A percentile compares a stretch with the other conserved stretches of the same genome.
Conservation (phyloP, 768 basidiomycete species). For the Mycena albidolilacea region DNA sequence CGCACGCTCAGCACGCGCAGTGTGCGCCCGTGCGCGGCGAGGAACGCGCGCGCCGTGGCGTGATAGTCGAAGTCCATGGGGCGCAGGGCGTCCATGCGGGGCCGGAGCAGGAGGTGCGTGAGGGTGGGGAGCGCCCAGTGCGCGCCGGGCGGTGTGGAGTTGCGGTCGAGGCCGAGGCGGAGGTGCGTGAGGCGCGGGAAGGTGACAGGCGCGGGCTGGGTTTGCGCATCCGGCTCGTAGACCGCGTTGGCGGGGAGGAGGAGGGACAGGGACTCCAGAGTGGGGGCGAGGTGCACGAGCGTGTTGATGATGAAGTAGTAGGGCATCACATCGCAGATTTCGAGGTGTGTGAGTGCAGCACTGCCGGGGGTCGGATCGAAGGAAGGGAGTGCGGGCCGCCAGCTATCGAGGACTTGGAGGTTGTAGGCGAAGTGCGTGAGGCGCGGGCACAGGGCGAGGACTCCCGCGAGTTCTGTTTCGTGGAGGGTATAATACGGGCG, state of each 20-base stretch:
- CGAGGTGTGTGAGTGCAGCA: not conserved
- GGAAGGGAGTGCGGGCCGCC: not conserved
- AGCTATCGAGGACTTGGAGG: not conserved
- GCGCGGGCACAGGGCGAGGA: constrained; percentile 24
- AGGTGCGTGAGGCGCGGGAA: constrained; percentile 15
- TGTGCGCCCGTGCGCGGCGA: constrained; percentile 1
- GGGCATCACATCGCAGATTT: not conserved
- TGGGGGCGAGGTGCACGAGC: not conserved
- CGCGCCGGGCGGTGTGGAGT: not conserved
- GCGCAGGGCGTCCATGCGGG: not conserved
- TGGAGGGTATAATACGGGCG: constrained; percentile 31
- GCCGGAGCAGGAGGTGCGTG: not conserved
- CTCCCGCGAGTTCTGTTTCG: not conserved
- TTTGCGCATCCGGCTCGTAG: not conserved
- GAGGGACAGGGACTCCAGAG: not conserved
- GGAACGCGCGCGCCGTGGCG: not conserved
- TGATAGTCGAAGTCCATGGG: not conserved
- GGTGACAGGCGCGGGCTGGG: not conserved
- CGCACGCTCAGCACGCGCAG: not conserved
- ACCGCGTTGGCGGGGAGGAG: not conserved
- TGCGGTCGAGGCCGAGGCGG: not conserved
- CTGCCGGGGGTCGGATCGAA: not conserved
- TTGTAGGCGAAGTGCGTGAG: constrained; percentile 21
- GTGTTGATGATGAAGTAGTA: not conserved
- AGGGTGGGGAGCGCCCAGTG: constrained; percentile 14